Percentiles rank a stretch among this genome's conserved stretches.
These are phyloP conservation scores for Encephalitozoon intestinalis DNA, from an alignment of 371 early-diverging fungal genomes.

Conservation along the genomic window DNA sequence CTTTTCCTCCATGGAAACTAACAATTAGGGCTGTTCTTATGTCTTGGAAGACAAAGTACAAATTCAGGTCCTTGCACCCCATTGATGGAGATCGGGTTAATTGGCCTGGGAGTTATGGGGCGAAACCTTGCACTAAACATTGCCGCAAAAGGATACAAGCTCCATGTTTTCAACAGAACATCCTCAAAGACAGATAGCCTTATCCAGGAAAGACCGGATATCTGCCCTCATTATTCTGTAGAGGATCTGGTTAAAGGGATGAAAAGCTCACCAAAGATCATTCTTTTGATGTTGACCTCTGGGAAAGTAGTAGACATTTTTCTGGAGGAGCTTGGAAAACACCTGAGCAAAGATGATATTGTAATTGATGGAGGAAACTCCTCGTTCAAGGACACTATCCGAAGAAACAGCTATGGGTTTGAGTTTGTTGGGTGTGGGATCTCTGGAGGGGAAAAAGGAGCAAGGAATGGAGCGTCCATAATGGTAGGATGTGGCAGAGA, in stretches of 20 bases:
- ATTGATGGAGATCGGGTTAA: slow-evolving; percentile 69
- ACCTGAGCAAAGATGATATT: slow-evolving; percentile 78
- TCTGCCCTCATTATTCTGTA: slow-evolving; percentile 75
- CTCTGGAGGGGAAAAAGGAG: slow-evolving; percentile 97
- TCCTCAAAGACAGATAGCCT: slow-evolving; percentile 81
- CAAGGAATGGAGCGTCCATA: slow-evolving; percentile 87
- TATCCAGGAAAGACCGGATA: slow-evolving; percentile 68
- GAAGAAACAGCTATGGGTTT: slow-evolving; percentile 64
- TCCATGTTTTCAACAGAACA: slow-evolving; percentile 80
- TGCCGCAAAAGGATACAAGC: slow-evolving; percentile 79
- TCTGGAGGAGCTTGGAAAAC: slow-evolving; percentile 73
- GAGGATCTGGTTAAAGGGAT: slow-evolving; percentile 79
- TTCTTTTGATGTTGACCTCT: slow-evolving; percentile 91
- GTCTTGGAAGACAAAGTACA: not conserved
- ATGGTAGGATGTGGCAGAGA: slow-evolving; percentile 91
- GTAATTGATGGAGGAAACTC: slow-evolving; percentile 98
- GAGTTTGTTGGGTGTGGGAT: slow-evolving; percentile 92
- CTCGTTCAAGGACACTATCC: slow-evolving; percentile 86
- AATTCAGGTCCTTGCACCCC: not conserved
- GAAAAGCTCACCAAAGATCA: slow-evolving; percentile 76
- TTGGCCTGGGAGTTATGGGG: slow-evolving; percentile 98
- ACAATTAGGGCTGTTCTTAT: not conserved
- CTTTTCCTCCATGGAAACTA: not conserved
- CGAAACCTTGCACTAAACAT: slow-evolving; percentile 93
- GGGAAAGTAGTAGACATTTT: slow-evolving; percentile 86